A percentile compares a stretch with the other conserved stretches of the same genome.
Conservation (phyloP, 306 rosid genomes). For the Ormosia emarginata region DNA sequence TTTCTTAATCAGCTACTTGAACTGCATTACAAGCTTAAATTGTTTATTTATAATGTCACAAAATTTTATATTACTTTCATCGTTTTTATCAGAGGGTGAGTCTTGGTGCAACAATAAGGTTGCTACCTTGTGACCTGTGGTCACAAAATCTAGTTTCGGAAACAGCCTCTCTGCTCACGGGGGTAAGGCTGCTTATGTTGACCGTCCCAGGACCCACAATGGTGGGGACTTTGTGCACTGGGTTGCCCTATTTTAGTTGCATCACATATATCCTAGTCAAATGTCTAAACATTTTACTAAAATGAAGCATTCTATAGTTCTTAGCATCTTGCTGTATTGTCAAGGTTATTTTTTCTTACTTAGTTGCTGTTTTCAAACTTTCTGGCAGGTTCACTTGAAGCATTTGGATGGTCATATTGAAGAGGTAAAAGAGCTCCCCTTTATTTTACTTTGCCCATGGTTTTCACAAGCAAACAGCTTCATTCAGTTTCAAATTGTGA, state of each 20-base stretch:
- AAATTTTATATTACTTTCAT: not conserved
- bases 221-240: not conserved
- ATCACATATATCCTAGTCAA: not conserved
- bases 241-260: not conserved
- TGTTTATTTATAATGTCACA: not conserved
- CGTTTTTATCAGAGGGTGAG: not conserved
- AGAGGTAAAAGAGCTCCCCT: constrained; percentile 54
- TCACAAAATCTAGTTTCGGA: not conserved
- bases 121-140: too few relatives aligned
- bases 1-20: not conserved
- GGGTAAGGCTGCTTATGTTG: not conserved
- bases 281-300: not conserved
- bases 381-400: constrained; percentile 76
- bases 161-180: not conserved
- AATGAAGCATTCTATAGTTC: not conserved
- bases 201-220: not conserved
- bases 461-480: constrained; percentile 29
- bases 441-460: constrained; percentile 9
- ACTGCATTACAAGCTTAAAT: not conserved
- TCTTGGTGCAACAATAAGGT: not conserved
- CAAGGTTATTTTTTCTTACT: constrained; percentile 1
- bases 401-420: constrained; percentile 96
- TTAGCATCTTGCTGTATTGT: not conserved
- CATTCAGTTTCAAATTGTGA: constrained; percentile 34
- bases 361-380: not conserved